A percentile compares a stretch with the other conserved stretches of the same genome.
Evolutionary conservation across 768 basidiomycete genomes (phyloP).

Genomic region (Tylopilus vinaceipallidus): DNA sequence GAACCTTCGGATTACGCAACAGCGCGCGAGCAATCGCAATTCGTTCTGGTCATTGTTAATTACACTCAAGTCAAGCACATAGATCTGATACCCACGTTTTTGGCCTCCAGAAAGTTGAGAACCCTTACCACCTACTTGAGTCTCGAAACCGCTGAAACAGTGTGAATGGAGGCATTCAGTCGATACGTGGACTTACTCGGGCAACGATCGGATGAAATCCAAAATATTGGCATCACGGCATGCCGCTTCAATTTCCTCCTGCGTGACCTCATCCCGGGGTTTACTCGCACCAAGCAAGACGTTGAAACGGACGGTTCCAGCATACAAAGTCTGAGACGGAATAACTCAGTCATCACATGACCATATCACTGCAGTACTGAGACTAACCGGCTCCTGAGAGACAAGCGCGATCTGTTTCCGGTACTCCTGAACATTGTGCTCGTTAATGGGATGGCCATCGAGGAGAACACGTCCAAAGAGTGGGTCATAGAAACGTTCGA

Average conservation of each 20-base stretch:
- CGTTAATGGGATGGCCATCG: conserved; percentile 71
- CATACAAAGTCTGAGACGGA: conserved; percentile 61
- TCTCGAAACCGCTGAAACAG: conserved; percentile 74
- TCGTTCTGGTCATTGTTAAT: conserved; percentile 45
- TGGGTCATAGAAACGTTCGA: conserved; percentile 85
- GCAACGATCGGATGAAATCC: conserved; percentile 83
- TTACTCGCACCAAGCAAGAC: conserved; percentile 83
- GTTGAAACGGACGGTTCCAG: conserved; percentile 91
- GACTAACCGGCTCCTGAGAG: conserved; percentile 72
- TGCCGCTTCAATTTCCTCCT: conserved; percentile 81
- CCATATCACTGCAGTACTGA: conserved; percentile 2
- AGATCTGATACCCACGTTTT: conserved; percentile 54
- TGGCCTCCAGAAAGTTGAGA: conserved; percentile 88
- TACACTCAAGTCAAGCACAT: not conserved
- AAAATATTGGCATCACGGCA: conserved; percentile 88
- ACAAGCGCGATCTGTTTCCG: conserved; percentile 86
- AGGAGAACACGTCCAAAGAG: conserved; percentile 68
- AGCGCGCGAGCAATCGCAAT: conserved; percentile 89
- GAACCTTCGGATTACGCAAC: conserved; percentile 86
- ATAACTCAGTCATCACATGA: not conserved
- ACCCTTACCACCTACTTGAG: conserved; percentile 88
- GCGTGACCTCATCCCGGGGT: conserved; percentile 73
- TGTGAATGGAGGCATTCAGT: conserved; percentile 7
- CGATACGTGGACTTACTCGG: conserved; percentile 51
- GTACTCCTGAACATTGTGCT: conserved; percentile 83